A percentile compares a stretch with the other conserved stretches of the same genome.
Conservation (phyloP, 2,329 filamentous ascomycete species). For the Clonostachys sp. region DNA sequence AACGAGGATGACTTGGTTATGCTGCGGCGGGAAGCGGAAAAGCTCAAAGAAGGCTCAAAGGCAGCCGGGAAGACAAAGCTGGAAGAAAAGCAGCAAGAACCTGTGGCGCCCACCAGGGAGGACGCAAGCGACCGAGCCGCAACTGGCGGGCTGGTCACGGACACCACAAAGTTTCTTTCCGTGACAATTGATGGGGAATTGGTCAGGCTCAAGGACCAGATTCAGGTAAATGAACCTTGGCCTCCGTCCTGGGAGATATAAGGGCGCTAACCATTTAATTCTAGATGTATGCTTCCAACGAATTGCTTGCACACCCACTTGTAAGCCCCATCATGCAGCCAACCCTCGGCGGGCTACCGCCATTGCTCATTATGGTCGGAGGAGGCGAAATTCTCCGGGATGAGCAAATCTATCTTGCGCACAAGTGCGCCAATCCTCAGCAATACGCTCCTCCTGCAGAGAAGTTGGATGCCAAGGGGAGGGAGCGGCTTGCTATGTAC, state of each 20-base stretch:
- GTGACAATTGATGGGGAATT: conserved; percentile 67
- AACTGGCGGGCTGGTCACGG: conserved; percentile 11
- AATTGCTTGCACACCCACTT: conserved; percentile 78
- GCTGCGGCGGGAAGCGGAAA: conserved; percentile 45
- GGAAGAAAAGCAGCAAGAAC: conserved; percentile 24
- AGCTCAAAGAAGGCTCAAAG: conserved; percentile 18
- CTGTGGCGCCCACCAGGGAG: conserved; percentile 15
- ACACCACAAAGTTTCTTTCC: conserved; percentile 40
- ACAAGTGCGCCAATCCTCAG: conserved; percentile 84
- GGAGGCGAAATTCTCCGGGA: conserved; percentile 87
- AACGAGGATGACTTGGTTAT: conserved; percentile 68
- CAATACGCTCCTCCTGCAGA: conserved; percentile 67
- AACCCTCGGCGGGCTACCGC: conserved; percentile 83
- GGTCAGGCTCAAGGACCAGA: conserved; percentile 81
- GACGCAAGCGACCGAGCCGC: conserved; percentile 8
- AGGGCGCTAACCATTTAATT: conserved; percentile 18
- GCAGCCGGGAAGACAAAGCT: conserved; percentile 4
- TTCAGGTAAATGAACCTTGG: conserved; percentile 57
- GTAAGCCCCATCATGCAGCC: conserved; percentile 88
- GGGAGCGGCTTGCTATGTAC: conserved; percentile 58
- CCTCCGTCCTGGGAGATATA: background rate
- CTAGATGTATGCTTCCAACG: conserved; percentile 75
- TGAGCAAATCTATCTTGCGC: conserved; percentile 91
- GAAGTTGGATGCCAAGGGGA: conserved; percentile 58
- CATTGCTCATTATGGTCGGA: conserved; percentile 79